Evolutionary conservation across 495 filamentous ascomycete species (phyloP).

Genomic region (Talaromyces adpressus): DNA sequence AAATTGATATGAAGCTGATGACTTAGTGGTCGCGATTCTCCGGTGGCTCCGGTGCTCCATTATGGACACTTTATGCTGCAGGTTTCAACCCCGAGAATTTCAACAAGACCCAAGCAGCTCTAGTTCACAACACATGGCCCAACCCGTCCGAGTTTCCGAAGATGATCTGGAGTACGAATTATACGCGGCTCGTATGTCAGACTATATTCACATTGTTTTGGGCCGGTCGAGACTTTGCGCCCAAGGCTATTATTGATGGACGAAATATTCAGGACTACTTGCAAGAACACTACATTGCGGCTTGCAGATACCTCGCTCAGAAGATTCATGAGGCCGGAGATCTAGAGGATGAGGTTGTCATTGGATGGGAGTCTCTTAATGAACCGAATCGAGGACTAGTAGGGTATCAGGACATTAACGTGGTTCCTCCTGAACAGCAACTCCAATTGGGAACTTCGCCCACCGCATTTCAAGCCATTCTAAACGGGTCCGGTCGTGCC

Average conservation of each 20-base stretch:
- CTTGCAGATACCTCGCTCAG: conserved; percentile 71
- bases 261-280: conserved; percentile 95
- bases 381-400: conserved; percentile 89
- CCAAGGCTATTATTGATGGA: conserved; percentile 91
- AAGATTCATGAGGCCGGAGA: conserved; percentile 87
- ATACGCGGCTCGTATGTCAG: conserved; percentile 76
- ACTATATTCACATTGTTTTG: conserved; percentile 95
- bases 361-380: conserved; percentile 94
- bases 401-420: conserved; percentile 75
- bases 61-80: conserved; percentile 96
- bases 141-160: conserved; percentile 84
- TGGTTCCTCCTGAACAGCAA: conserved; percentile 81
- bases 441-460: conserved; percentile 90
- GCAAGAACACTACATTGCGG: conserved; percentile 76
- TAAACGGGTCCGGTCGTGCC: conserved; percentile 81
- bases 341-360: conserved; percentile 77
- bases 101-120: conserved; percentile 78
- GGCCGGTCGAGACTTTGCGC: conserved; percentile 86
- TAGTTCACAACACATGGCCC: conserved; percentile 93
- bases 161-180: conserved; percentile 99
- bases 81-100: conserved; percentile 83
- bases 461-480: conserved; percentile 89
- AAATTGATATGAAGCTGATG: conserved; percentile 11
- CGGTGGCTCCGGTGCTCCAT: conserved; percentile 89
- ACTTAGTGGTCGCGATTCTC: conserved; percentile 84